Evolutionary conservation across 352 stramenopile genomes (phyloP).

Genomic region (Globisporangium acanthophoron): DNA sequence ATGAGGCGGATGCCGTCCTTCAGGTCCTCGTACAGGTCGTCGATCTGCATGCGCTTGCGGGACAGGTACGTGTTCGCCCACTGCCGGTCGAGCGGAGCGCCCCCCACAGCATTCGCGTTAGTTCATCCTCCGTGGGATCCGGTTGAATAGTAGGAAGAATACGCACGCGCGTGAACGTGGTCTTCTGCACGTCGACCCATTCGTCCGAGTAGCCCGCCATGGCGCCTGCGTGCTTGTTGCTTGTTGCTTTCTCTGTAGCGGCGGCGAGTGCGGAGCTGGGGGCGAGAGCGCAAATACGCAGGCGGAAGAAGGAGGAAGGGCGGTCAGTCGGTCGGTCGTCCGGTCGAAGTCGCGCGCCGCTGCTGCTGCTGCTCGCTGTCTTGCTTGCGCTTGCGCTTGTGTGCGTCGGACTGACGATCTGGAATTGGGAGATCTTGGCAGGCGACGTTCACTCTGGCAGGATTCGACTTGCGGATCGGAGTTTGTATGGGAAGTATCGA

Average conservation of each 20-base stretch:
- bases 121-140: neutral
- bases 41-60: conserved; percentile 84
- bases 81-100: conserved; percentile 18
- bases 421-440: no score
- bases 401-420: neutral
- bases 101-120: neutral
- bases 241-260: neutral
- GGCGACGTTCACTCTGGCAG: no score
- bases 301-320: neutral
- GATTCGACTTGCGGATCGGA: no score
- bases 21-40: conserved; percentile 87
- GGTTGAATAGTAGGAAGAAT: neutral
- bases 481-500: no score
- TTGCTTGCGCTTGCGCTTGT: neutral
- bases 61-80: conserved; percentile 90
- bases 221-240: conserved; percentile 10
- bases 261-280: neutral
- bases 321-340: conserved; percentile 1
- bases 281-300: conserved; percentile 8
- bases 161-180: conserved; percentile 86
- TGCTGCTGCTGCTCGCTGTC: neutral
- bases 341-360: neutral
- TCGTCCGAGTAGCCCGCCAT: conserved; percentile 72
- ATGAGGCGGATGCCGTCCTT: conserved; percentile 85
- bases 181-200: conserved; percentile 91